A percentile compares a stretch with the other conserved stretches of the same genome.
Evolutionary conservation across 1,139 yeast genomes (phyloP).

Genomic region (Hansenula lynferdii): DNA sequence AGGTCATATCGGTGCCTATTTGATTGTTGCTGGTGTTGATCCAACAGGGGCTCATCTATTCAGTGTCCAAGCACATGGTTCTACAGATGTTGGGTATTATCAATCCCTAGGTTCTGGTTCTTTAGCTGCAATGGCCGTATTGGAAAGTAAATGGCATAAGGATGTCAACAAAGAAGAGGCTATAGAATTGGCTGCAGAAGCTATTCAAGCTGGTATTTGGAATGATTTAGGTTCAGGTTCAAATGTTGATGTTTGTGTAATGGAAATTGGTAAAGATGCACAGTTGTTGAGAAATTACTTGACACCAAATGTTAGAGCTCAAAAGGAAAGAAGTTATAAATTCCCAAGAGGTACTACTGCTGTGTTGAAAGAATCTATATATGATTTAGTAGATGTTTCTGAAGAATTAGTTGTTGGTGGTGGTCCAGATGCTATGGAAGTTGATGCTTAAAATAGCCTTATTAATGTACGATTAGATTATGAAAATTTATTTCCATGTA

Average conservation of each 20-base stretch:
- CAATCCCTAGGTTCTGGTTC: constrained; percentile 95
- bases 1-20: constrained; percentile 94
- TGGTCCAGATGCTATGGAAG: constrained; percentile 66
- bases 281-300: constrained; percentile 77
- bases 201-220: constrained; percentile 98
- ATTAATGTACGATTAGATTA: neutral
- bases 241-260: constrained; percentile 93
- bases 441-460: constrained; percentile 40
- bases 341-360: constrained; percentile 93
- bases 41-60: constrained; percentile 94
- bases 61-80: constrained; percentile 96
- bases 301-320: constrained; percentile 84
- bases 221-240: constrained; percentile 98
- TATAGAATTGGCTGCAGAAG: constrained; percentile 81
- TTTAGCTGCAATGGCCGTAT: constrained; percentile 97
- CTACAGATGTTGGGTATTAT: constrained; percentile 92
- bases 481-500: neutral
- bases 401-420: constrained; percentile 48
- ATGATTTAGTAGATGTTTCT: constrained; percentile 64
- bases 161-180: constrained; percentile 85
- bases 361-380: constrained; percentile 59
- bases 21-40: constrained; percentile 95
- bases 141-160: constrained; percentile 82
- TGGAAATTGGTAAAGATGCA: constrained; percentile 91
- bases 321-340: constrained; percentile 77